phyloP scores from a whole-genome alignment of 345 rosid genomes.

The Raphanus raphanistrum region DNA sequence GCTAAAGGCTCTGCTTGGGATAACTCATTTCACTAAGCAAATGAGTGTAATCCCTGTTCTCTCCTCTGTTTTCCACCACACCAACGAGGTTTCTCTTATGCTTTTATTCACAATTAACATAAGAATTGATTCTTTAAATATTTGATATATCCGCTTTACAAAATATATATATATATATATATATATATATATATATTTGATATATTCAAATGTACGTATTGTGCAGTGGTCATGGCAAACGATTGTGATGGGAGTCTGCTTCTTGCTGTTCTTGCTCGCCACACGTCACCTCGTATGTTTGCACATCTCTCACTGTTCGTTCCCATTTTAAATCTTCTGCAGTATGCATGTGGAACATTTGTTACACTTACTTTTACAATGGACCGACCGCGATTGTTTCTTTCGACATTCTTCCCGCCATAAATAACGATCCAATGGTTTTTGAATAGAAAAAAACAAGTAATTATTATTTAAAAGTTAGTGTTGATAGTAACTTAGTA shows the following conservation, averaged over 20 bases:
- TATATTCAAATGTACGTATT: not conserved
- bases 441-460: not conserved
- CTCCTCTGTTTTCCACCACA: constrained; percentile 71
- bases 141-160: too few species aligned
- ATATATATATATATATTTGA: too few species aligned
- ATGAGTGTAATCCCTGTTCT: constrained; percentile 86
- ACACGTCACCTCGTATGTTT: constrained; percentile 79
- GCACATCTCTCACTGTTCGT: not conserved
- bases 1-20: constrained; percentile 87
- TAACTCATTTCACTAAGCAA: constrained; percentile 78
- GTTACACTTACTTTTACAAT: not conserved
- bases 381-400: constrained; percentile 3
- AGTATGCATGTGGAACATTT: constrained; percentile 23
- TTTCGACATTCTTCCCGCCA: constrained; percentile 8
- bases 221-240: constrained; percentile 99
- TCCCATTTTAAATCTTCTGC: not conserved
- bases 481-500: not conserved
- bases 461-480: not conserved
- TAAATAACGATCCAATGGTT: constrained; percentile 1
- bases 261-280: constrained; percentile 66
- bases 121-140: not conserved
- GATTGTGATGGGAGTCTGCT: constrained; percentile 78
- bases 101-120: not conserved
- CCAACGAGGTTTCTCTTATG: constrained; percentile 58
- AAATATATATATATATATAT: too few species aligned